Evolutionary conservation across 306 rosid species (phyloP), one percentile per base, ranked within the genome.

Genomic region (Hylodesmum podocarpum): DNA sequence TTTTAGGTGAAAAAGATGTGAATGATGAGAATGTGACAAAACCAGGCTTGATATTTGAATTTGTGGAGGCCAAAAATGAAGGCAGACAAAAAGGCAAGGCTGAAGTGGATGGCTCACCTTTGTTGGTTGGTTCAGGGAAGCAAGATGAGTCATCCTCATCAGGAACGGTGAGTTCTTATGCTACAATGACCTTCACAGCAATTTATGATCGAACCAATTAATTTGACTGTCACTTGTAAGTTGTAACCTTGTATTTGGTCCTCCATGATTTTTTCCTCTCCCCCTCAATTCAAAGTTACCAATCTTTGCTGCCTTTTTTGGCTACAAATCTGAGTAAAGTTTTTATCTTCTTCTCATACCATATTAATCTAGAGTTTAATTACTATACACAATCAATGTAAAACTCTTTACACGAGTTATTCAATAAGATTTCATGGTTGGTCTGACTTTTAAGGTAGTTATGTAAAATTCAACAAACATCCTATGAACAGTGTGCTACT

Each of bases 1-100:
- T 93, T 67, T 64, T 37, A 3, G 97, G 98, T 63, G 80, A 84
- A 70, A 34, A 66, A 16, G 85, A 89, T 7, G 76, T 89, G 79
- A 50, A 75, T 33, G 84, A 81, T 21, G 82, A 80, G 72, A 53
- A 68, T 14, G 83, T 93, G 61, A 76, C 84, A 25, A 87, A 80
- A 82, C 98, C 98, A 29, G 92, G 97, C 54, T 16, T 93, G 63
- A 80, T 91, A 50, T 81, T 90, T 54, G 91, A 87, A 63, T 83
- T 91, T 70, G 74, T 75, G 78, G 83, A 64, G 50, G 75, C 76
- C 15, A 51, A 8, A 13, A 84, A 67, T 28, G 74, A n/a, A 5
- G 70, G 21, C 21, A 66, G 63, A 77, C 79, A 47, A 55, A 82
- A 78, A 39, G 57, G 73, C 28, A 66, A 76, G 31, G 72, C 54